A percentile compares a stretch with the other conserved stretches of the same genome.
Evolutionary conservation across 1,284 basidiomycete species (phyloP).

Genomic region (Salmacisia buchloeana): DNA sequence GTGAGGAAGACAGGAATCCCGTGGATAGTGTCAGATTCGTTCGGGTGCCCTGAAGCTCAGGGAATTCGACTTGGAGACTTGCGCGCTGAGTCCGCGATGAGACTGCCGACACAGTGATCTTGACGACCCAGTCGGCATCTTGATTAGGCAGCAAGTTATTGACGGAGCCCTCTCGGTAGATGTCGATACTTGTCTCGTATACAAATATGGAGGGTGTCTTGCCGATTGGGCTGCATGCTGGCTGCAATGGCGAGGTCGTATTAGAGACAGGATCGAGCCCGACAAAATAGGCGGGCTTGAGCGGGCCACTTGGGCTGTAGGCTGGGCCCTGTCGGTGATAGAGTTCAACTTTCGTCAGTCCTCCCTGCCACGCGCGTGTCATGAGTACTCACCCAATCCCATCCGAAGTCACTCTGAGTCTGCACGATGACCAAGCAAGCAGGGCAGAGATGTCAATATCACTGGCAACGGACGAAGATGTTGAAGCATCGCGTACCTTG

Average conservation of each 20-base stretch:
- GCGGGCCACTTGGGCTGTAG: slow-evolving; percentile 21
- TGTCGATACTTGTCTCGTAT: slow-evolving; percentile 17
- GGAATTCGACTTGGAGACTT: slow-evolving; percentile 17
- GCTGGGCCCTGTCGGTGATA: no score
- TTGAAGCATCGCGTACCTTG: no score
- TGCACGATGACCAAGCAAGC: no score
- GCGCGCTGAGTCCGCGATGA: slow-evolving; percentile 6
- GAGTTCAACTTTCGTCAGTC: no score
- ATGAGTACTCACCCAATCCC: no score
- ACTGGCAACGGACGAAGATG: no score
- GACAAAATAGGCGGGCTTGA: slow-evolving; percentile 26
- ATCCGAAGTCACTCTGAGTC: slow-evolving; percentile 41
- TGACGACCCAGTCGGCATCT: slow-evolving; percentile 34
- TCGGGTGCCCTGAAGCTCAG: slow-evolving; percentile 12
- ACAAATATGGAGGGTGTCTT: neutral
- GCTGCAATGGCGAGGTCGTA: neutral
- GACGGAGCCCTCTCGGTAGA: slow-evolving; percentile 27
- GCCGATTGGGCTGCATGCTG: neutral
- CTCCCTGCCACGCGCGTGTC: no score
- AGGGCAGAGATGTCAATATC: no score
- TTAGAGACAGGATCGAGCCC: slow-evolving; percentile 6
- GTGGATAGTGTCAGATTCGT: slow-evolving; percentile 13
- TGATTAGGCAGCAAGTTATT: slow-evolving; percentile 34
- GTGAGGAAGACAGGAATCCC: neutral
- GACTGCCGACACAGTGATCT: slow-evolving; percentile 31